Conservation (phyloP, 139 green algal species). For the Chlorella sp. region DNA sequence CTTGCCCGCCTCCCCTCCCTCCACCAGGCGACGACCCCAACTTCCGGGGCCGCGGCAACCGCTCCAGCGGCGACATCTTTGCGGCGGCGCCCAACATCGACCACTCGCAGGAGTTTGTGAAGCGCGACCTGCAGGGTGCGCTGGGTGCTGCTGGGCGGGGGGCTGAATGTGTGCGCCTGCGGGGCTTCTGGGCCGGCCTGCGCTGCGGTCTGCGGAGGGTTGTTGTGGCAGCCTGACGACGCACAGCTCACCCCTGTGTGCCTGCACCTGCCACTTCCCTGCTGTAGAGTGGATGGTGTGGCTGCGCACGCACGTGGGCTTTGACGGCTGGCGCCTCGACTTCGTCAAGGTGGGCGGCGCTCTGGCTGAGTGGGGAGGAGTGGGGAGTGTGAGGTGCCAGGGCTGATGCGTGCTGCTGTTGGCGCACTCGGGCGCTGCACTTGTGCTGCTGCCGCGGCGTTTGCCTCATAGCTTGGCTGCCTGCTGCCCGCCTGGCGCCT, state of each 20-base stretch:
- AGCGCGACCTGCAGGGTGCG: slow-evolving; percentile 71
- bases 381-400: too few species aligned
- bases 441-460: too few species aligned
- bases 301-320: slow-evolving; percentile 87
- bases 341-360: slow-evolving; percentile 77
- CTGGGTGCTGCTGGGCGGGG: too few species aligned
- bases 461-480: too few species aligned
- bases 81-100: slow-evolving; percentile 95
- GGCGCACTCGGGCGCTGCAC: too few species aligned
- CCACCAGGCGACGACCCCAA: slow-evolving; percentile 71
- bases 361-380: too few species aligned
- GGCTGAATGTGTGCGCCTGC: too few species aligned
- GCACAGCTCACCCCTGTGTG: too few species aligned
- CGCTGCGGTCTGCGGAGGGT: too few species aligned
- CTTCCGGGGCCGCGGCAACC: slow-evolving; percentile 83
- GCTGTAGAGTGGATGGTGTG: slow-evolving; percentile 84
- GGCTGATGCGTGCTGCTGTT: too few species aligned
- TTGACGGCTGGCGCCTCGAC: slow-evolving; percentile 95
- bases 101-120: slow-evolving; percentile 79
- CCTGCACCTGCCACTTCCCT: background rate
- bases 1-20: background rate
- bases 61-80: slow-evolving; percentile 89
- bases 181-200: too few species aligned
- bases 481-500: background rate
- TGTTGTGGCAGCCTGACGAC: too few species aligned